These are phyloP conservation scores for Filobasidium wieringae DNA, from an alignment of 768 basidiomycete species.

Conservation along the genomic window DNA sequence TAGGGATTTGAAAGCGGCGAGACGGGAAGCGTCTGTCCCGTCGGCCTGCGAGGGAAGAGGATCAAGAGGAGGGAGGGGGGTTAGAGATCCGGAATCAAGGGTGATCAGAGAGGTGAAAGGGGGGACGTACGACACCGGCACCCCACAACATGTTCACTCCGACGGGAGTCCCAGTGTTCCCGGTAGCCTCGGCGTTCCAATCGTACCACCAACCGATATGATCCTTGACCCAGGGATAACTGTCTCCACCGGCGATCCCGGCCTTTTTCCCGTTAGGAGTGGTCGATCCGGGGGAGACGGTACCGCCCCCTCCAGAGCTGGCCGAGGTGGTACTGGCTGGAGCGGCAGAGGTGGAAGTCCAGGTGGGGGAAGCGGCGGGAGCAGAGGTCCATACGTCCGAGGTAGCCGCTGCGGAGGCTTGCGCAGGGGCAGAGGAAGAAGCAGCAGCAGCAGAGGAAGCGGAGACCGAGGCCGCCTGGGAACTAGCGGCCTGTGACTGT, in stretches of 20 bases:
- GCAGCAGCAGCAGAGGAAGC: neutral
- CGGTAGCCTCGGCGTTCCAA: constrained; percentile 24
- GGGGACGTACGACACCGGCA: constrained; percentile 22
- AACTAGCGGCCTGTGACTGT: too few species aligned
- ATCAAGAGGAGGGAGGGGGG: neutral
- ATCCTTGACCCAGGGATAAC: constrained; percentile 19
- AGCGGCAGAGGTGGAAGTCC: constrained; percentile 8
- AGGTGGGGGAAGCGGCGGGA: neutral
- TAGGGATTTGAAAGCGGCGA: constrained; percentile 29
- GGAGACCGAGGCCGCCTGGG: too few species aligned
- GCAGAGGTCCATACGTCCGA: neutral
- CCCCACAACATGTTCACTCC: constrained; percentile 36
- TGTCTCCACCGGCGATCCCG: constrained; percentile 34
- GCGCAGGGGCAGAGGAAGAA: constrained; percentile 1
- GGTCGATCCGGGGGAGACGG: neutral
- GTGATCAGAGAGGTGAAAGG: too few species aligned
- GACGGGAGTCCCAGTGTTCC: constrained; percentile 18
- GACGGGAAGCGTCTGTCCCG: constrained; percentile 26
- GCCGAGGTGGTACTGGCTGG: neutral
- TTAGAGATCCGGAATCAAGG: neutral
- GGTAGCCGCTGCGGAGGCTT: constrained; percentile 1
- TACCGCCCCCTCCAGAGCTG: neutral
- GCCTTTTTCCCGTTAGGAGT: constrained; percentile 34
- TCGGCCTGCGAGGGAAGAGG: too few species aligned
- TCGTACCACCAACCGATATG: constrained; percentile 39